phyloP scores from a whole-genome alignment of 768 basidiomycete species.

The Russula vinacea region DNA sequence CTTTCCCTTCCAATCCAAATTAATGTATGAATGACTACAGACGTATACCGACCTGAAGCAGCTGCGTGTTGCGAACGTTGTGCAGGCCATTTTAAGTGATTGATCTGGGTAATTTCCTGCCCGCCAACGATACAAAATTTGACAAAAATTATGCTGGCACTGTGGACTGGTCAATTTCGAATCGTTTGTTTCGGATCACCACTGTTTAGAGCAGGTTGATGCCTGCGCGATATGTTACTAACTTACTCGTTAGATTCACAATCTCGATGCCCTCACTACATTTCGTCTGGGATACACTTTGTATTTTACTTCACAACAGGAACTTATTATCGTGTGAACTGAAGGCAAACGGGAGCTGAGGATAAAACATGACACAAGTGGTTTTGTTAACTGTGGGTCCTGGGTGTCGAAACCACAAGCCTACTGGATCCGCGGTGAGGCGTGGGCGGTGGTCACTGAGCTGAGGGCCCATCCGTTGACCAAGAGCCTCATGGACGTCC shows the following conservation, averaged over 20 bases:
- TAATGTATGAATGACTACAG: constrained; percentile 40
- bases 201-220: not conserved
- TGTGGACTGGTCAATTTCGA: not conserved
- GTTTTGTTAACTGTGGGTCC: too few species aligned
- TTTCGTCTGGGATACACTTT: not conserved
- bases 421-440: too few species aligned
- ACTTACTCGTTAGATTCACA: not conserved
- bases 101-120: constrained; percentile 35
- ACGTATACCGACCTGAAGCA: constrained; percentile 96
- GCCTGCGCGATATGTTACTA: not conserved
- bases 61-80: constrained; percentile 86
- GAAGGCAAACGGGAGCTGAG: not conserved
- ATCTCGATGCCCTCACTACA: not conserved
- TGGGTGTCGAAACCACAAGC: too few species aligned
- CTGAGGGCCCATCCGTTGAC: too few species aligned
- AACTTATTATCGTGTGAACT: not conserved
- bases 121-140: not conserved
- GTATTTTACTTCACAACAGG: not conserved
- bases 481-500: too few species aligned
- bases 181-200: not conserved
- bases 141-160: not conserved
- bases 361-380: not conserved
- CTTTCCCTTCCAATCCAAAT: not conserved
- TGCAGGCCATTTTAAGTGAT: constrained; percentile 85
- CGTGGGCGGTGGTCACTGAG: too few species aligned